phyloP scores from a whole-genome alignment of 768 basidiomycete species.

The Leccinellum rugosiceps region DNA sequence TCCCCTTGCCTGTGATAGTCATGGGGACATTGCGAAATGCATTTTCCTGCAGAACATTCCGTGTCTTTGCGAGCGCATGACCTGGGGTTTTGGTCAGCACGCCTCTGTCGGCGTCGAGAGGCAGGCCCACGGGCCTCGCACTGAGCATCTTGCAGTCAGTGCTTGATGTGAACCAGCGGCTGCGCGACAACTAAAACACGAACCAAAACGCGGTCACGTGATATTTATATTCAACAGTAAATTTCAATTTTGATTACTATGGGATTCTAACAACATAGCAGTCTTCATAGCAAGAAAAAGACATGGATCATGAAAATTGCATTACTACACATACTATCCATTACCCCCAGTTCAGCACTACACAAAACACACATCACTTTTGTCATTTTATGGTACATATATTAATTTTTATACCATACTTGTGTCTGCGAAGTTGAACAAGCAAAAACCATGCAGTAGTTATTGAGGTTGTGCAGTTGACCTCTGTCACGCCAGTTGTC shows the following conservation, averaged over 20 bases:
- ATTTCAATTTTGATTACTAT: no score
- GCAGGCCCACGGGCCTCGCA: constrained; percentile 20
- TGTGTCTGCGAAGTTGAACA: no score
- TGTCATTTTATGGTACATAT: no score
- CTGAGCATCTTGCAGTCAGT: constrained; percentile 26
- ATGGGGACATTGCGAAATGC: constrained; percentile 35
- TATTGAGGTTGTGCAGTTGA: no score
- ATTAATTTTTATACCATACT: no score
- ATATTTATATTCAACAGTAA: background rate
- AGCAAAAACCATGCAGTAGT: no score
- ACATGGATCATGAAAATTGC: no score
- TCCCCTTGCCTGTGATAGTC: constrained; percentile 47
- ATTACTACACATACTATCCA: background rate
- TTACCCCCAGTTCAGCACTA: no score
- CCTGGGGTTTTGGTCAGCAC: constrained; percentile 52
- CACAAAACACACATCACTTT: no score
- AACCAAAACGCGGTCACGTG: constrained; percentile 31
- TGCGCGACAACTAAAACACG: constrained; percentile 3
- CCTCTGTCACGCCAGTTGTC: no score
- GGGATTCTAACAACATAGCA: no score
- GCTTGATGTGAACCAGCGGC: background rate
- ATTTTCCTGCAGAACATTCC: constrained; percentile 48
- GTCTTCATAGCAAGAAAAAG: no score
- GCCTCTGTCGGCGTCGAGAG: constrained; percentile 27
- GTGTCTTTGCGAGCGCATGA: constrained; percentile 38